Conservation (phyloP, 352 stramenopile genomes). For the Phytophthora agathidicida region DNA sequence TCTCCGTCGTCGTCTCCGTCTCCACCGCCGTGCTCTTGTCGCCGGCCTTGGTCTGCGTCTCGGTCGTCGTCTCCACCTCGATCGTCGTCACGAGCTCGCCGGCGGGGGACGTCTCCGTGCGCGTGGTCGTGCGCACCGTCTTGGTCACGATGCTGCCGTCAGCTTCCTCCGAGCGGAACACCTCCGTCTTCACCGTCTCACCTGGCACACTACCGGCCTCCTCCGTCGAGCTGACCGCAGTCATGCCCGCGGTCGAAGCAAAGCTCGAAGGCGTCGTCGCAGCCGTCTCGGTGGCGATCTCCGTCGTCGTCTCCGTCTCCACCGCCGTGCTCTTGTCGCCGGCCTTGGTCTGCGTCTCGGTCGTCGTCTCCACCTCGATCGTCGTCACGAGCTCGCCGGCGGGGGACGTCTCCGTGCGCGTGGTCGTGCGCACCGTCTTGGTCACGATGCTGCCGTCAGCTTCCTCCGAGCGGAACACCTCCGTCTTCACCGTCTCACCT, state of each 20-base stretch:
- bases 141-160: slow-evolving; percentile 1
- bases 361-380: not conserved
- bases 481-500: slow-evolving; percentile 5
- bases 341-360: not conserved
- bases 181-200: not conserved
- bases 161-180: not conserved
- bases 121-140: not conserved
- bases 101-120: not conserved
- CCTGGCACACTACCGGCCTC: not conserved
- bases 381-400: slow-evolving; percentile 2
- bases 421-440: slow-evolving; percentile 8
- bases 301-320: not conserved
- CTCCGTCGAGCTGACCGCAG: not conserved
- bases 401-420: not conserved
- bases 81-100: not conserved
- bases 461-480: slow-evolving; percentile 6
- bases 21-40: not conserved
- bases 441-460: slow-evolving; percentile 4
- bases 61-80: not conserved
- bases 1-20: not conserved
- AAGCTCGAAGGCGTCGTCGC: not conserved
- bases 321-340: not conserved
- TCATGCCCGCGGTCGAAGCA: not conserved
- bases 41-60: not conserved
- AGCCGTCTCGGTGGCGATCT: not conserved